Percentiles rank a stretch among this genome's conserved stretches.
Conservation (phyloP, 2,329 filamentous ascomycete species). For the Pezicula rhizophila region DNA sequence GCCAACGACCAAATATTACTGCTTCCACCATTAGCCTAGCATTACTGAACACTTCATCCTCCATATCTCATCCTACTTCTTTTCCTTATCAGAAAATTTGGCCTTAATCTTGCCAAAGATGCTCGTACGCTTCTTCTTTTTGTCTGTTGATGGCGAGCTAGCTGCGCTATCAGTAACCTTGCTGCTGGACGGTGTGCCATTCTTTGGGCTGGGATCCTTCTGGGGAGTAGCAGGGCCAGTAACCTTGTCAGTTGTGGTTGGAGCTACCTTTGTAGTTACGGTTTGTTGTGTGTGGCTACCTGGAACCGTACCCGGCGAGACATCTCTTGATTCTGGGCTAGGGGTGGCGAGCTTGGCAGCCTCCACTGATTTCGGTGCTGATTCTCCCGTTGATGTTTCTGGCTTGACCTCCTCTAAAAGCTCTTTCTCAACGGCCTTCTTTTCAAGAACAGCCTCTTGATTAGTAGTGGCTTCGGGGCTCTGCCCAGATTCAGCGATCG, state of each 20-base stretch:
- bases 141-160: conserved; percentile 17
- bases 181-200: conserved; percentile 17
- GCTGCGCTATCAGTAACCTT: conserved; percentile 20
- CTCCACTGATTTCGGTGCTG: conserved; percentile 32
- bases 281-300: conserved; percentile 19
- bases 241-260: conserved; percentile 14
- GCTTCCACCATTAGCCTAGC: conserved; percentile 5
- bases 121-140: conserved; percentile 31
- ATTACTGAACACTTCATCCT: not conserved
- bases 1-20: no score
- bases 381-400: conserved; percentile 22
- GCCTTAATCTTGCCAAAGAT: conserved; percentile 43
- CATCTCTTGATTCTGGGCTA: conserved; percentile 19
- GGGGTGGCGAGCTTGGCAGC: conserved; percentile 26
- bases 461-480: conserved; percentile 67
- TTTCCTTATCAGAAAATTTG: conserved; percentile 35
- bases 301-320: conserved; percentile 24
- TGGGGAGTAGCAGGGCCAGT: conserved; percentile 13
- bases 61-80: conserved; percentile 11
- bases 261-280: conserved; percentile 20
- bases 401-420: conserved; percentile 58
- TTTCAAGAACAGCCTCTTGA: conserved; percentile 64
- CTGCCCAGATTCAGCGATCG: conserved; percentile 50
- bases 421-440: conserved; percentile 69
- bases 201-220: conserved; percentile 7